These are phyloP conservation scores for Leccinum aurantiacum DNA, from an alignment of 768 basidiomycete species.

Conservation along the genomic window DNA sequence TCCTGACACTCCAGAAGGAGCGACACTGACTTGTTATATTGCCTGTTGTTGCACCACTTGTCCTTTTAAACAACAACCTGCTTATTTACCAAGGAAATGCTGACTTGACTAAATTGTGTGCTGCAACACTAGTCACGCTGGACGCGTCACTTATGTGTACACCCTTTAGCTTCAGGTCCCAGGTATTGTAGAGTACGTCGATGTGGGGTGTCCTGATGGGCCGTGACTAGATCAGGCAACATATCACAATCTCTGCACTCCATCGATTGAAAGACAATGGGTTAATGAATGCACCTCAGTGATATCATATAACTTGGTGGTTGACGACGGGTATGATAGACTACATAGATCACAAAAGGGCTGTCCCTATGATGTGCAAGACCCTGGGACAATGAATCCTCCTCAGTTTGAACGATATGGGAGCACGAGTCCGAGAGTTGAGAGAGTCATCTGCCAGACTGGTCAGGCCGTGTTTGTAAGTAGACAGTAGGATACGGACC, in stretches of 20 bases:
- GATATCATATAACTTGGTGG: neutral
- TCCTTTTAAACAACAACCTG: constrained; percentile 10
- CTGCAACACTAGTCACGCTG: constrained; percentile 7
- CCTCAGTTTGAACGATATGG: too few species aligned
- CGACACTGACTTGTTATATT: constrained; percentile 28
- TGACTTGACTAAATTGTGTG: constrained; percentile 94
- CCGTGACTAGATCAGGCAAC: neutral
- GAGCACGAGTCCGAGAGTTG: too few species aligned
- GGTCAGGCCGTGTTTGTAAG: too few species aligned
- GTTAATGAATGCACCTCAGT: neutral
- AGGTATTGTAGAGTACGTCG: neutral
- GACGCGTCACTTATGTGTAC: constrained; percentile 14
- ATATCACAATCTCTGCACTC: neutral
- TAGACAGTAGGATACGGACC: too few species aligned
- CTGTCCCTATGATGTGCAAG: neutral
- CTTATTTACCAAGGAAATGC: constrained; percentile 71
- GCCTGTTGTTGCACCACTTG: neutral
- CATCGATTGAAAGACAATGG: neutral
- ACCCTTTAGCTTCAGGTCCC: neutral
- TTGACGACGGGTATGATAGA: neutral
- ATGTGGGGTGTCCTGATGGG: neutral
- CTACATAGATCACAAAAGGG: neutral
- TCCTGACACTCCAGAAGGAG: neutral
- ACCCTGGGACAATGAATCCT: too few species aligned
- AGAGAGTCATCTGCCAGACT: too few species aligned